These are phyloP conservation scores for Gossypium australe DNA, from an alignment of 345 rosid species.

Conservation along the genomic window DNA sequence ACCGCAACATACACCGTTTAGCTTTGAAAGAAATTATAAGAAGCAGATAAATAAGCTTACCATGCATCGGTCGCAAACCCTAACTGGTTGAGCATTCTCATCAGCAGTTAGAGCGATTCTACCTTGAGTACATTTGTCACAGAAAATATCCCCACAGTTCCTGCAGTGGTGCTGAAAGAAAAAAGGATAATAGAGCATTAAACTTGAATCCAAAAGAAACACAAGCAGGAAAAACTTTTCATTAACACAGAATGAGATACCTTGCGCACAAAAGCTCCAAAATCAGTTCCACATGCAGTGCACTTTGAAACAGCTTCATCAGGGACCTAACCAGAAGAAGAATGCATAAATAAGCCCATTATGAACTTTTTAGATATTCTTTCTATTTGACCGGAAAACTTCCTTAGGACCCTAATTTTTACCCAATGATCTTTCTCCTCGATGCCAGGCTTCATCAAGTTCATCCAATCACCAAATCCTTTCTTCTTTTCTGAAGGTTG, in stretches of 20 bases:
- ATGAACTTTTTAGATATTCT: background rate
- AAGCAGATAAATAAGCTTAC: constrained; percentile 31
- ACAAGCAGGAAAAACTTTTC: background rate
- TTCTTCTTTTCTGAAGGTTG: constrained; percentile 69
- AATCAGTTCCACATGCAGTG: constrained; percentile 75
- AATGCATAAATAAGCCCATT: background rate
- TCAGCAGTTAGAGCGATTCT: constrained; percentile 93
- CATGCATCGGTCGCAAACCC: constrained; percentile 95
- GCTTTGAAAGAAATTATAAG: background rate
- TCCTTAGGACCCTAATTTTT: constrained; percentile 8
- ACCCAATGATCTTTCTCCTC: constrained; percentile 99
- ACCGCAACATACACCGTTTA: background rate
- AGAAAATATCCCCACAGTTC: constrained; percentile 97
- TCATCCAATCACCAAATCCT: constrained; percentile 87
- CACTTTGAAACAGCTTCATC: constrained; percentile 94
- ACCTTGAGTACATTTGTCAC: constrained; percentile 96
- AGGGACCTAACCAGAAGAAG: constrained; percentile 55
- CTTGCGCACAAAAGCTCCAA: constrained; percentile 82
- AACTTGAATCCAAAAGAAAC: constrained; percentile 11
- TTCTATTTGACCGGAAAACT: background rate
- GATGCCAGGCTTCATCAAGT: constrained; percentile 75
- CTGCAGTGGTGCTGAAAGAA: constrained; percentile 90
- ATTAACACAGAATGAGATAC: constrained; percentile 26
- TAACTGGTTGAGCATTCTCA: constrained; percentile 87
- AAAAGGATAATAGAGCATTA: constrained; percentile 8